Percentiles rank a stretch among this genome's conserved stretches.
These are phyloP conservation scores for Pseudonitzschia pungens DNA, from an alignment of 108 stramenopile species.

Conservation along the genomic window DNA sequence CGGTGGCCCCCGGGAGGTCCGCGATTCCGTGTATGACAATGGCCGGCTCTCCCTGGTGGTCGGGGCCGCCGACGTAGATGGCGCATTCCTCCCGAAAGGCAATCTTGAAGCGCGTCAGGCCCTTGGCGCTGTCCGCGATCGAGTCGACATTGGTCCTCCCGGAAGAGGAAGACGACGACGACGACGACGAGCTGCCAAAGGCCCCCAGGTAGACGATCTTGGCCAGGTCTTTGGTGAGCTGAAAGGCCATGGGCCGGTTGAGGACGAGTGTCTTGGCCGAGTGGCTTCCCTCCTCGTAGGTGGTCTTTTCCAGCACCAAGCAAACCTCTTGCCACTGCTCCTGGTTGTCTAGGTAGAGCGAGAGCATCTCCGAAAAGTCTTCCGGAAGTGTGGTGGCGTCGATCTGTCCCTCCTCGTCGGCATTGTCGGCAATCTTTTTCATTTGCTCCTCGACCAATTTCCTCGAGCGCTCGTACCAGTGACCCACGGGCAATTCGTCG, in stretches of 20 bases:
- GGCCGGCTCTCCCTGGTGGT: slow-evolving; percentile 68
- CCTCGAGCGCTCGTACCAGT: slow-evolving; percentile 61
- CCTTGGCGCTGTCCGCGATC: slow-evolving; percentile 14
- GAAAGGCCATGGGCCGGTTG: slow-evolving; percentile 83
- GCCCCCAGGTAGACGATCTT: slow-evolving; percentile 60
- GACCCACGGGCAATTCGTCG: slow-evolving; percentile 32
- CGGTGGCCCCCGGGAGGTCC: slow-evolving; percentile 63
- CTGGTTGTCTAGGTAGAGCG: slow-evolving; percentile 70
- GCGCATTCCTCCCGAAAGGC: slow-evolving; percentile 75
- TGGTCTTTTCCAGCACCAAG: slow-evolving; percentile 51
- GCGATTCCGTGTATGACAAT: slow-evolving; percentile 72
- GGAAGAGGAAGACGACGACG: no score
- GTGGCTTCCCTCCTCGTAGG: slow-evolving; percentile 22
- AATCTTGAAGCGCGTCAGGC: slow-evolving; percentile 51
- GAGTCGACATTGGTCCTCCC: no score
- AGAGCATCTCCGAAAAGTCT: slow-evolving; percentile 56
- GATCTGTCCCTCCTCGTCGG: slow-evolving; percentile 59
- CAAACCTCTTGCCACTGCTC: slow-evolving; percentile 83
- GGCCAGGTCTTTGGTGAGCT: slow-evolving; percentile 66
- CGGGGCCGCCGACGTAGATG: slow-evolving; percentile 77
- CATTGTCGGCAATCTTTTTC: slow-evolving; percentile 39
- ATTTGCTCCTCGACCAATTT: slow-evolving; percentile 55
- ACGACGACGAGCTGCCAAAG: no score
- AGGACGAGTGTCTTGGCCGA: slow-evolving; percentile 55
- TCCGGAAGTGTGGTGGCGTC: slow-evolving; percentile 43